Evolutionary conservation across 352 stramenopile genomes (phyloP), one percentile per base, ranked within the genome.

Genomic region (Aphanomyces euteiches): DNA sequence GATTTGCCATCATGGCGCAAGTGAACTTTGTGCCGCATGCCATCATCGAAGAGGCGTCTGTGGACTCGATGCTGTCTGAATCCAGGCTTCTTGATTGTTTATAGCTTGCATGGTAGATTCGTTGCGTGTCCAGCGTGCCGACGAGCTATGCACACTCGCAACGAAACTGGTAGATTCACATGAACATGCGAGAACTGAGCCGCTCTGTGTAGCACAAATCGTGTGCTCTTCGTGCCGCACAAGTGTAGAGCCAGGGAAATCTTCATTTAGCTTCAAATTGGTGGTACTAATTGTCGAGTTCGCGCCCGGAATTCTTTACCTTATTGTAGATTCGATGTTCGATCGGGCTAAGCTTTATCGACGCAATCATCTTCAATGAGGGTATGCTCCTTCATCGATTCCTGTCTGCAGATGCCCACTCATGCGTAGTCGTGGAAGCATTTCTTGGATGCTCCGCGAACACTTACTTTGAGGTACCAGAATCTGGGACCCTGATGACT

Each of bases 291-390:
- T 28, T 28, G 28, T 28, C 28, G 0, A 28, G 2, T 28, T 28
- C 28, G 28, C 28, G 28, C 28, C 28, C 28, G 28, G 28, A 28
- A 28, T 28, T 28, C 10, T 63, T 1, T 12, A 0, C 10, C 56
- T 21, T 12, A 7, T 19, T 6, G 17, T 67, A 67, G 59, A 21
- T 67, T 17, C 41, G 43, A 3, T 56, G 40, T 34, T 17, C 59
- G n/a, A 56, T 67, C 37, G 59, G 59, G 8, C 7, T 56, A 5
- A 67, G 41, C 7, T 36, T 56, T 7, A n/a, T 67, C 43, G 37
- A 48, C 17, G 59, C 56, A 3, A 67, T 67, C 28, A 21, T 67
- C 41, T 67, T 67, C 43, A 50, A 67, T 36, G 59, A 67, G 56
- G 59, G 59, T 67, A 41, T 28, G 39, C 39, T 19, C 10, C 15